phyloP scores from a whole-genome alignment of 306 rosid species.

The Quercus ilex region DNA sequence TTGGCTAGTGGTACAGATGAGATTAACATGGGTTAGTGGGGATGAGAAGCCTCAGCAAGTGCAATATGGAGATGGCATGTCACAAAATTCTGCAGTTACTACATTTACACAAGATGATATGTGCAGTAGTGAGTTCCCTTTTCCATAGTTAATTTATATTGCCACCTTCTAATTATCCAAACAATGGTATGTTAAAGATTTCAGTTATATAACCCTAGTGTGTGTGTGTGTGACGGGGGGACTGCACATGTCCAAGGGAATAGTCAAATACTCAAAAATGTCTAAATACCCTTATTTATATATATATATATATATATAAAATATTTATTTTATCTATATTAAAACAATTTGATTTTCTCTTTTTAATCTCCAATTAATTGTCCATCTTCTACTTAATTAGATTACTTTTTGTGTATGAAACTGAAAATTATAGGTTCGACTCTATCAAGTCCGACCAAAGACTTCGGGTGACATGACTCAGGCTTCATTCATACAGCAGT shows the following conservation, averaged over 20 bases:
- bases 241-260: accelerated
- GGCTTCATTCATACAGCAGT: slow-evolving; percentile 84
- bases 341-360: too few relatives aligned
- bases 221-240: accelerated
- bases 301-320: too few relatives aligned
- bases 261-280: too few relatives aligned
- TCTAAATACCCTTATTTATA: too few relatives aligned
- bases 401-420: too few relatives aligned
- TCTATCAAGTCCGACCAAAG: slow-evolving; percentile 65
- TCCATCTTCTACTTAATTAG: too few relatives aligned
- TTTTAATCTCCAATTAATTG: too few relatives aligned
- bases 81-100: slow-evolving; percentile 45
- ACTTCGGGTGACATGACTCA: slow-evolving; percentile 97
- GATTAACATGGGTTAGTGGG: slow-evolving; percentile 89
- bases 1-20: slow-evolving; percentile 51
- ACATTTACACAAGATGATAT: slow-evolving; percentile 73
- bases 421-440: slow-evolving; percentile 32
- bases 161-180: neutral
- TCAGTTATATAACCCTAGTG: slow-evolving; percentile 5
- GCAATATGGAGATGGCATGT: slow-evolving; percentile 54
- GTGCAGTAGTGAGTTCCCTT: slow-evolving; percentile 55
- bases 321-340: too few relatives aligned
- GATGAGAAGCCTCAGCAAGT: slow-evolving; percentile 58
- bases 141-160: too few relatives aligned
- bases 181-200: neutral